Base-by-base conservation (phyloP, 352 stramenopile genomes). In the Phytophthora fragariaefolia region DNA sequence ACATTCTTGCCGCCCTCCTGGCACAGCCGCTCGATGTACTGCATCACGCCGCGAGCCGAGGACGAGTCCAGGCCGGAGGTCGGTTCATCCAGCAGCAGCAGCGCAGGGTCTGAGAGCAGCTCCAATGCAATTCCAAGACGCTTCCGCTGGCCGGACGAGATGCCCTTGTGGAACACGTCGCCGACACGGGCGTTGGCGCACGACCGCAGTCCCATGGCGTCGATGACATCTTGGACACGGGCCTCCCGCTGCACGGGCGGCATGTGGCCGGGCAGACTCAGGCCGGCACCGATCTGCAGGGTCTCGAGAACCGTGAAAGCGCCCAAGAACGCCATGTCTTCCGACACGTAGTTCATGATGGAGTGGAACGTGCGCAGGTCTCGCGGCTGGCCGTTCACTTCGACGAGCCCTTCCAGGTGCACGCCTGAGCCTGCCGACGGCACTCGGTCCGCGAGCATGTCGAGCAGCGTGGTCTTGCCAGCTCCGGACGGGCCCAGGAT, bases 61-160 rank as follows among this genome's bases (percentile, higher is more conserved):
- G 84, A 92, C 10, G 89, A 87, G 73, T 99, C 96, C 23, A 99
- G 76, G 1, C 93, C 92, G 2, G 81, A 96, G 0, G 95, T 99
- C 0, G 96, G 95, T 69, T 98, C 97, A 63, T 99, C 96, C 12
- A 99, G 75, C 17, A 99, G 89, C 43, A 99, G 64, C 23, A 99
- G 77, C 12, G 96, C 93, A 38, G 97, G 97, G 58, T 98, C 97
- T 0, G 92, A 90, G 0, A 98, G 87, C 40, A 99, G 74, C 76
- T 99, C 95, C 24, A 97, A 66, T n/a, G 87, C 97, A 60, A 99
- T 98, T 8, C 91, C 93, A 15, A 98, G 78, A 18, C 96, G 83
- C 64, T 98, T 98, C 36, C 88, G 84, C 66, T 99, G 79, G 83
- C 92, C 80, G 76, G 92, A 77, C 0, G 84, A 93, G 48, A 98